A percentile compares a stretch with the other conserved stretches of the same genome.
phyloP scores from a whole-genome alignment of 208 protist species.

The Leishmania tarentolae region DNA sequence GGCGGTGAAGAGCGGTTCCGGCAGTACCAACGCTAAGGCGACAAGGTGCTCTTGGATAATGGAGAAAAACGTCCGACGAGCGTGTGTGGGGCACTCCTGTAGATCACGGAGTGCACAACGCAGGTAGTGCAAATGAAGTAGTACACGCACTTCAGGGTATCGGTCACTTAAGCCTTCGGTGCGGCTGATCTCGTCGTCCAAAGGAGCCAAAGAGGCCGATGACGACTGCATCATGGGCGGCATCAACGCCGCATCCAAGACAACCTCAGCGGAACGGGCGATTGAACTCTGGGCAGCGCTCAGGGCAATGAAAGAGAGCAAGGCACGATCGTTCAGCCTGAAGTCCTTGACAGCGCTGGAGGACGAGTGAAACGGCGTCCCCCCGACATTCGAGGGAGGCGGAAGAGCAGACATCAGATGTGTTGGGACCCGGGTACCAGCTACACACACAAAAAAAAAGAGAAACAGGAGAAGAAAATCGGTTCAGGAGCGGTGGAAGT shows the following conservation, averaged over 20 bases:
- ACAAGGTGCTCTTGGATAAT: conserved; percentile 33
- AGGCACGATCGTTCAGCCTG: conserved; percentile 30
- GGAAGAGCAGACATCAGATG: not conserved
- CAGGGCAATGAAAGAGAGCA: conserved; percentile 52
- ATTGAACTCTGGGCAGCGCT: conserved; percentile 30
- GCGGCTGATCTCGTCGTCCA: not conserved
- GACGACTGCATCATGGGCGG: not conserved
- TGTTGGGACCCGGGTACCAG: not conserved
- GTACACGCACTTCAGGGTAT: conserved; percentile 66
- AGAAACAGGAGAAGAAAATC: not conserved
- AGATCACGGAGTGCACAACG: conserved; percentile 52
- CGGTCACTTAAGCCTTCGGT: not conserved
- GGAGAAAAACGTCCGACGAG: conserved; percentile 24
- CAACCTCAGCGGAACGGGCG: conserved; percentile 21
- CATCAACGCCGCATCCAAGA: conserved; percentile 32
- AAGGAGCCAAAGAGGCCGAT: not conserved
- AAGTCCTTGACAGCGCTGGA: not conserved
- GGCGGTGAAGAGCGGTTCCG: conserved; percentile 68
- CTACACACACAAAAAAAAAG: no score
- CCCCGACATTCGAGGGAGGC: not conserved
- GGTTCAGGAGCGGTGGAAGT: not conserved
- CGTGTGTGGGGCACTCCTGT: conserved; percentile 41
- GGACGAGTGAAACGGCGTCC: not conserved
- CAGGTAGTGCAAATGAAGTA: conserved; percentile 49
- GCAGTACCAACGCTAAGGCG: conserved; percentile 41